Base-by-base conservation (phyloP, 1,284 basidiomycete genomes). In the Chondrostereum purpureum region DNA sequence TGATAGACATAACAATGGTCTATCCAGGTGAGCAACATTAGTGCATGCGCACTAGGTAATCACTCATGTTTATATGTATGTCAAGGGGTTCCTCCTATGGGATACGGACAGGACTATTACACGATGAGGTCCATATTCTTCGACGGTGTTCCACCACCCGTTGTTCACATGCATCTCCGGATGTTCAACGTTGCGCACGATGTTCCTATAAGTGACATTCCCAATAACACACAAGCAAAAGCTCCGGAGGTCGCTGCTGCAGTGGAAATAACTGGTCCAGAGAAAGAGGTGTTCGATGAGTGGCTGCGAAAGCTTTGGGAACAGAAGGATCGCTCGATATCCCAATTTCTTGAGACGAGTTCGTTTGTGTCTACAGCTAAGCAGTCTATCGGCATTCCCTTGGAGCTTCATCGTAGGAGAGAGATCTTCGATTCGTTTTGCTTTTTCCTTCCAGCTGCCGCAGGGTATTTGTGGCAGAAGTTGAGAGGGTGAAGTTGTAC, bases 101-200 rank as follows among this genome's bases (percentile, higher is more conserved):
- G 75, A 21, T 90, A 87, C 56, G 91, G 89, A 0, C 90, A 94
- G 63, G 73, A 75, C 35, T 91, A 87, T 59, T 94, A 92, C 63
- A 93, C 92, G 24, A 67, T 98, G 18, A 80, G 87, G 27, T 92
- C 91, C 2, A 86, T 96, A 49, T 97, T 96, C 65, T 77, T 88
- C 53, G 76, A 84, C 52, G 76, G 88, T 12, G 70, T 92, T 2
- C 75, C 93, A 0, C 93, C 95, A 1, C 95, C 94, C 0, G 69
- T 74, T 1, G 76, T 98, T 14, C 88, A 95, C 61, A 74, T 98
- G 54, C 94, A 97, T 60, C 64, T 96, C 33, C 79, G 87, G 27
- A 68, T 84, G 50, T 86, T 91, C 59, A 69, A 84, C 53, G 80
- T 92, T 6, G 66, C 69, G 4, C 64, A 62, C 20, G 74, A 78